phyloP scores from a whole-genome alignment of 441 rosid genomes.

The Erodium texanum region DNA sequence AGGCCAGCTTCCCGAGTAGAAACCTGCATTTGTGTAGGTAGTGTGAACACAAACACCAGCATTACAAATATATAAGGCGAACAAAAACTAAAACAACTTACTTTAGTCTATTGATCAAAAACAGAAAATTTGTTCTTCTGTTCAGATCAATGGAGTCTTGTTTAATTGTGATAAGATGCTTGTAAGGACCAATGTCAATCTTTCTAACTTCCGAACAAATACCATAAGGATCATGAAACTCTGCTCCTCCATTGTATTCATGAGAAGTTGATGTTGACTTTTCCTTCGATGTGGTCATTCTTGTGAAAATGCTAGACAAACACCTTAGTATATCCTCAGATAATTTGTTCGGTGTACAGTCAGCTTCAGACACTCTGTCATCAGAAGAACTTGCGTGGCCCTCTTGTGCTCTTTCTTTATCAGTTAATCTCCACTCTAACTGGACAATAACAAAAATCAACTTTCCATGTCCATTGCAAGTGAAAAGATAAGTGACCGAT shows the following conservation, averaged over 20 bases:
- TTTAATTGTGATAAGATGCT: slow-evolving; percentile 40
- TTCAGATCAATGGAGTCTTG: slow-evolving; percentile 47
- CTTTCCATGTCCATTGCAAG: neutral
- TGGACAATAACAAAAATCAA: slow-evolving; percentile 27
- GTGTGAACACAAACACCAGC: neutral
- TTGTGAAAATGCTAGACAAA: slow-evolving; percentile 16
- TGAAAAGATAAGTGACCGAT: slow-evolving; percentile 11
- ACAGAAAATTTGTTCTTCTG: slow-evolving; percentile 36
- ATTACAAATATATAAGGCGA: neutral
- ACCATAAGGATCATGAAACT: slow-evolving; percentile 43
- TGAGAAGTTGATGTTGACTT: neutral
- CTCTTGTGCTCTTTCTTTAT: slow-evolving; percentile 15
- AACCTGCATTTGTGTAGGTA: slow-evolving; percentile 36
- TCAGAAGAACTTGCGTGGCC: slow-evolving; percentile 7
- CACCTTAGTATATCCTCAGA: slow-evolving; percentile 23
- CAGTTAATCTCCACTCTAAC: slow-evolving; percentile 18
- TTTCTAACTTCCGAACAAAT: slow-evolving; percentile 36
- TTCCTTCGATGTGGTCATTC: slow-evolving; percentile 18
- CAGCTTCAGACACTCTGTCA: slow-evolving; percentile 4
- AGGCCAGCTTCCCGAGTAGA: slow-evolving; percentile 62
- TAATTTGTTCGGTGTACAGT: slow-evolving; percentile 19
- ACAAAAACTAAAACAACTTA: slow-evolving; percentile 29
- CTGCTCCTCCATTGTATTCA: slow-evolving; percentile 17
- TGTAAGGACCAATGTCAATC: slow-evolving; percentile 65
- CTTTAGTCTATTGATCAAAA: slow-evolving; percentile 62